A percentile compares a stretch with the other conserved stretches of the same genome.
phyloP scores from a whole-genome alignment of 148 eudicot species.

The Persicaria tinctoria region DNA sequence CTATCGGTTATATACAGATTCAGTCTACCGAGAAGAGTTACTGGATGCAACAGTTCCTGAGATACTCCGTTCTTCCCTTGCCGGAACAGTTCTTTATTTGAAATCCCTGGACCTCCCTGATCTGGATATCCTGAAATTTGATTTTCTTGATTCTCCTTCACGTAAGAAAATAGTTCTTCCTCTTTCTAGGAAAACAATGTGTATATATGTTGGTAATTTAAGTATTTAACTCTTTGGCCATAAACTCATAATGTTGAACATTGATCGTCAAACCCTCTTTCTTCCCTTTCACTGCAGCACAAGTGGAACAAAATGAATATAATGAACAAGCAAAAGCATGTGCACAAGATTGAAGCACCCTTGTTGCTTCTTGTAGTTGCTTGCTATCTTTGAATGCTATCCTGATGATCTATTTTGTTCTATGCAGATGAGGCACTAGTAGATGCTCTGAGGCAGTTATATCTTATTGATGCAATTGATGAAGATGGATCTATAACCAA shows the following conservation, averaged over 20 bases:
- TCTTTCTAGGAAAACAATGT: neutral
- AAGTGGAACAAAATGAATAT: neutral
- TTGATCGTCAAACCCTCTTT: neutral
- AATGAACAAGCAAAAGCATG: neutral
- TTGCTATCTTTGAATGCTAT: conserved; percentile 8
- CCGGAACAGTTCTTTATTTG: conserved; percentile 90
- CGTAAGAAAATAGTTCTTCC: conserved; percentile 30
- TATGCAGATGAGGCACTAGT: conserved; percentile 77
- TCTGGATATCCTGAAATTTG: conserved; percentile 88
- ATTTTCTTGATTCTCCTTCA: conserved; percentile 88
- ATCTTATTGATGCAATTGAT: conserved; percentile 91
- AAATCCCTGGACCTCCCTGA: conserved; percentile 91
- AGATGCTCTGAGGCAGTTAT: conserved; percentile 90
- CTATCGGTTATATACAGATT: conserved; percentile 71
- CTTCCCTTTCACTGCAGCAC: neutral
- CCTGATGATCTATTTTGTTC: conserved; percentile 12
- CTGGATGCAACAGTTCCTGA: conserved; percentile 93
- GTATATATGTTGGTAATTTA: neutral
- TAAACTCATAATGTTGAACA: neutral
- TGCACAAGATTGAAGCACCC: neutral
- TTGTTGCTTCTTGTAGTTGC: neutral
- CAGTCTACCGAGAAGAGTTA: conserved; percentile 67
- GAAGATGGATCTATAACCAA: conserved; percentile 75
- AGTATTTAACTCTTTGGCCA: neutral
- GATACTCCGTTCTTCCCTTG: conserved; percentile 89